Conservation (phyloP, 345 rosid species). For the Syzygium oleosum region DNA sequence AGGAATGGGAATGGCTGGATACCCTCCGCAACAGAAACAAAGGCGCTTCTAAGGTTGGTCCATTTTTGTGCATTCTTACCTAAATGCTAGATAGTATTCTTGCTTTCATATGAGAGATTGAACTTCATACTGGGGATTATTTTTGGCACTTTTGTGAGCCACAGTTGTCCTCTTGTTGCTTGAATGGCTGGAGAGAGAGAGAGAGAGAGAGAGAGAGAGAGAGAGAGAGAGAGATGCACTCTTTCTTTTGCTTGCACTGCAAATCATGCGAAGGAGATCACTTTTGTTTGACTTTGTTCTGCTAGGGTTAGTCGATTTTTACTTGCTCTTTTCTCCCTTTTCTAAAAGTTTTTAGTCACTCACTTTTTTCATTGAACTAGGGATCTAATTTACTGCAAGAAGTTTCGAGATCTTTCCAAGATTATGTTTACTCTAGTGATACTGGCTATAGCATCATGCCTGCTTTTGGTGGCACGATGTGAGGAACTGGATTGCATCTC, state of each 20-base stretch:
- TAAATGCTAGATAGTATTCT: not conserved
- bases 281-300: not conserved
- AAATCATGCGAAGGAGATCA: not conserved
- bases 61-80: not conserved
- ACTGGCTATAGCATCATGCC: not conserved
- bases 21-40: constrained; percentile 80
- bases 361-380: not conserved
- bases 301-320: not conserved
- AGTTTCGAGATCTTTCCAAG: not conserved
- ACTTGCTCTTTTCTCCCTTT: not conserved
- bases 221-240: not conserved
- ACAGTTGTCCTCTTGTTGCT: not conserved
- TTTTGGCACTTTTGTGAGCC: not conserved
- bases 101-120: not conserved
- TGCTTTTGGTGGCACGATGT: not conserved
- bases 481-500: not conserved
- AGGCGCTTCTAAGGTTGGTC: constrained; percentile 48
- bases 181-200: not conserved
- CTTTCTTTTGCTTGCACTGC: not conserved
- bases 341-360: not conserved
- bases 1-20: constrained; percentile 73
- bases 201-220: not conserved
- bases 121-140: not conserved
- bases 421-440: not conserved
- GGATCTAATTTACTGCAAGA: not conserved